Base-by-base conservation (phyloP, 2,329 filamentous ascomycete genomes). In the Fusarium odoratissimum region DNA sequence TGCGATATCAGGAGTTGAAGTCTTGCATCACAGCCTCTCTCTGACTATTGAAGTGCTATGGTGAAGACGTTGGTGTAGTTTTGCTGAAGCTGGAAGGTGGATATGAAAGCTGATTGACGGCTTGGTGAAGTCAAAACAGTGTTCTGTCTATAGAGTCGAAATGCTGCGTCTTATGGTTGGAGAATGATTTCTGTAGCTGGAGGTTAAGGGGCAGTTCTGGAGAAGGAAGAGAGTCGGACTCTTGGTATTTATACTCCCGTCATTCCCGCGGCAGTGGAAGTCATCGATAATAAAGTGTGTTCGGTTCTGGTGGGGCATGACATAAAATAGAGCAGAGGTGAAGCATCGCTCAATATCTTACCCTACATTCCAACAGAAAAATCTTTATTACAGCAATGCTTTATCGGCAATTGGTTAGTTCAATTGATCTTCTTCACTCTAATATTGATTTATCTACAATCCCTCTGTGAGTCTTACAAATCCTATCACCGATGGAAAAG, bases 161-260 rank as follows among this genome's bases (percentile, higher is more conserved):
- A 49, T 13, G 0, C 14, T 31, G 3, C 11, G 11, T 19, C 13
- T 19, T 2, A 5, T 7, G 23, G n/a, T 14, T 9, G 2, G 4
- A 2, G 0, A 17, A 21, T 12, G 2, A 1, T 9, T 7, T 25
- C 2, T 8, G 3, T 14, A 2, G 7, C 5, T 28, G 7, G 8
- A 51, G 13, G 6, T 38, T 9, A 0, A 28, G 23, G 6, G 19
- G 12, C 10, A 52, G 5, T 7, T 21, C 4, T 1, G 4, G 19
- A 38, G 7, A 25, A 38, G 7, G 0, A 37, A 25, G 23, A 11
- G 14, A 28, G 33, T 3, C 13, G 5, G 23, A 28, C 19, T 38
- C 19, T n/a, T 28, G 19, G 23, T 38, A 38, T 38, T 38, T 52
- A 38, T 52, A 52, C 13, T 52, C 10, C 33, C 33, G 49, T 38